These are phyloP conservation scores for Salix caprea DNA, from an alignment of 345 rosid species.

Conservation along the genomic window DNA sequence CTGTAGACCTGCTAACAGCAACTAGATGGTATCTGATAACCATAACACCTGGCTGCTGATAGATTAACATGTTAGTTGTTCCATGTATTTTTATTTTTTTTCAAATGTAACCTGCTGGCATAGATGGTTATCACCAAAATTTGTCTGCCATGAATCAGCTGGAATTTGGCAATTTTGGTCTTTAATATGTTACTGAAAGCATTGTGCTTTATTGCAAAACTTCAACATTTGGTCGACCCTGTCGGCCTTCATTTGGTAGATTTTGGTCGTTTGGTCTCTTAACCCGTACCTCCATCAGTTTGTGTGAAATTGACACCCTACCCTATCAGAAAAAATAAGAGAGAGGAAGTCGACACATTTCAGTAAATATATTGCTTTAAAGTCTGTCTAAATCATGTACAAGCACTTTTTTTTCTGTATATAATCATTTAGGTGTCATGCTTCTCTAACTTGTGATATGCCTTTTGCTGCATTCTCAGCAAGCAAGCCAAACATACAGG, in stretches of 20 bases:
- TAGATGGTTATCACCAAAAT: background rate
- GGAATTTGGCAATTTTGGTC: too few species aligned
- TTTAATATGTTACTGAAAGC: too few species aligned
- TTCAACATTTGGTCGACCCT: background rate
- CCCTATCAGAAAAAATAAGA: too few species aligned
- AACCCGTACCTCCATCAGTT: background rate
- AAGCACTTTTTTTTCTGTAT: background rate
- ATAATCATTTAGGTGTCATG: background rate
- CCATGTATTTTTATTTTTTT: background rate
- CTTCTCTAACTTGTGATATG: background rate
- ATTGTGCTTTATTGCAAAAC: too few species aligned
- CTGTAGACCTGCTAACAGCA: background rate
- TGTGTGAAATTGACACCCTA: too few species aligned
- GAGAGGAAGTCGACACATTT: background rate
- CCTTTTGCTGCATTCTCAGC: conserved; percentile 32
- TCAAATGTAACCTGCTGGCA: background rate
- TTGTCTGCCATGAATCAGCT: too few species aligned
- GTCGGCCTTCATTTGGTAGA: background rate
- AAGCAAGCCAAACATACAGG: conserved; percentile 44
- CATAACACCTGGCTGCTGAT: background rate
- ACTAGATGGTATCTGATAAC: background rate
- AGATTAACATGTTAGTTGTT: background rate
- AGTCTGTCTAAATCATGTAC: background rate
- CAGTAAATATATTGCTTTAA: background rate
- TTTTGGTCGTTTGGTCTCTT: background rate